Percentiles rank a stretch among this genome's conserved stretches.
Conservation (phyloP, 371 early-diverging fungal species). For the Actinomortierella ambigua region DNA sequence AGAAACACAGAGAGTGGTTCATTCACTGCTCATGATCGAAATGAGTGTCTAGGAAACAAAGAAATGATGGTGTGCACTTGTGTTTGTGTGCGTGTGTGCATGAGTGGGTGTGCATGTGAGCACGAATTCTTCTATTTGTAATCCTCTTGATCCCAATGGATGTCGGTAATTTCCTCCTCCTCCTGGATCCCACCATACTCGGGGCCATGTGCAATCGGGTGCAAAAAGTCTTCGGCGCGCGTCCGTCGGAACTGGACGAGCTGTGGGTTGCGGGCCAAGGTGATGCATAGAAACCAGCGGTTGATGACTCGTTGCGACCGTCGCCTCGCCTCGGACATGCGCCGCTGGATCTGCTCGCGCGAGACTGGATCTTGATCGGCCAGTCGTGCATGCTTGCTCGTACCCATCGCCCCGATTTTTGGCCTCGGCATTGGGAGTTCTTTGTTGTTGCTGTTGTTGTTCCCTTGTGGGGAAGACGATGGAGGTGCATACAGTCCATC, state of each 20-base stretch:
- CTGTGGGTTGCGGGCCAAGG: constrained; percentile 26
- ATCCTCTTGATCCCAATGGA: constrained; percentile 40
- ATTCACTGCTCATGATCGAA: too few species aligned
- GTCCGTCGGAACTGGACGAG: constrained; percentile 22
- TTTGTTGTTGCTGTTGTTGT: constrained; percentile 9
- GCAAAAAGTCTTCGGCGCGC: constrained; percentile 18
- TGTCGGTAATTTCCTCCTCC: constrained; percentile 19
- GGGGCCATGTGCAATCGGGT: constrained; percentile 21
- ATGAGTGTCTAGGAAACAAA: too few species aligned
- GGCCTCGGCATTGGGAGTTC: too few species aligned
- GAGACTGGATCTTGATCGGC: constrained; percentile 8
- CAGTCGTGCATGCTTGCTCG: too few species aligned
- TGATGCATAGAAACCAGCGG: constrained; percentile 40
- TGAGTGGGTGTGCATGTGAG: too few species aligned
- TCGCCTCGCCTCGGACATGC: constrained; percentile 28
- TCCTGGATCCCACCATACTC: neutral
- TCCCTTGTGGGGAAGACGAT: constrained; percentile 6
- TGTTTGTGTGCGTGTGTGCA: too few species aligned
- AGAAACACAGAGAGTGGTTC: too few species aligned
- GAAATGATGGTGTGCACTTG: too few species aligned
- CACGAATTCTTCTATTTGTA: constrained; percentile 3
- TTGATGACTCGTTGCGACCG: constrained; percentile 37
- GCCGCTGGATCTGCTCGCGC: constrained; percentile 33
- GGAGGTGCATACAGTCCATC: neutral
- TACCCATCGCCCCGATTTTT: too few species aligned